Evolutionary conservation across 192 early-diverging fungal genomes (phyloP).

Genomic region (Rhizophagus prolifer): DNA sequence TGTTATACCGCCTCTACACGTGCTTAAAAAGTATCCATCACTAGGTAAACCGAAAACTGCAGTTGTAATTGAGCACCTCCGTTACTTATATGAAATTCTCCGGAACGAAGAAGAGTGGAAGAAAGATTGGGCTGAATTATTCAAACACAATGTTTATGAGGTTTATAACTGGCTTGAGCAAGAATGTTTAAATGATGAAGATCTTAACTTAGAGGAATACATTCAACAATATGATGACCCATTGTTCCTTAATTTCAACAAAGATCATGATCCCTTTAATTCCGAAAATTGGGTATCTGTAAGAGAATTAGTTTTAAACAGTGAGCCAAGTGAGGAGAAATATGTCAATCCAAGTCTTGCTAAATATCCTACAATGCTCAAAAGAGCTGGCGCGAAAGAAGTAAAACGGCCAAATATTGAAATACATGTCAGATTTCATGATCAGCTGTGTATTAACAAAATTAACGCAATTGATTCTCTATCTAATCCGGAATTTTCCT

Average conservation of each 20-base stretch:
- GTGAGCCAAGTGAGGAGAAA: neutral
- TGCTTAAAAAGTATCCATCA: neutral
- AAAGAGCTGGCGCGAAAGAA: neutral
- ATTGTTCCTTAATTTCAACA: conserved; percentile 11
- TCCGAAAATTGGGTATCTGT: neutral
- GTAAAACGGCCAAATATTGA: neutral
- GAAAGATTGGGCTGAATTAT: neutral
- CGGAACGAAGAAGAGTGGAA: neutral
- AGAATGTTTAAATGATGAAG: conserved; percentile 12
- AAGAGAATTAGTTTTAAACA: neutral
- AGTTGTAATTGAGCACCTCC: neutral
- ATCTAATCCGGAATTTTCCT: neutral
- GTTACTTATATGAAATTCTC: neutral
- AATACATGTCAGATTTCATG: neutral
- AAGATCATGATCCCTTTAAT: conserved; percentile 7
- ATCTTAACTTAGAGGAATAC: neutral
- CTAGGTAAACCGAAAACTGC: neutral
- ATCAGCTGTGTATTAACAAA: neutral
- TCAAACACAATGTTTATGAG: neutral
- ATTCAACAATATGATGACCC: neutral
- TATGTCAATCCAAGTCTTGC: conserved; percentile 2
- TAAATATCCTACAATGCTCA: neutral
- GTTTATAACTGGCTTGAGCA: neutral
- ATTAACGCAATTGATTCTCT: neutral
- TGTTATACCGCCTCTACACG: neutral